phyloP scores from a whole-genome alignment of 2,329 filamentous ascomycete species.

The Dothiorella sarmentorum region DNA sequence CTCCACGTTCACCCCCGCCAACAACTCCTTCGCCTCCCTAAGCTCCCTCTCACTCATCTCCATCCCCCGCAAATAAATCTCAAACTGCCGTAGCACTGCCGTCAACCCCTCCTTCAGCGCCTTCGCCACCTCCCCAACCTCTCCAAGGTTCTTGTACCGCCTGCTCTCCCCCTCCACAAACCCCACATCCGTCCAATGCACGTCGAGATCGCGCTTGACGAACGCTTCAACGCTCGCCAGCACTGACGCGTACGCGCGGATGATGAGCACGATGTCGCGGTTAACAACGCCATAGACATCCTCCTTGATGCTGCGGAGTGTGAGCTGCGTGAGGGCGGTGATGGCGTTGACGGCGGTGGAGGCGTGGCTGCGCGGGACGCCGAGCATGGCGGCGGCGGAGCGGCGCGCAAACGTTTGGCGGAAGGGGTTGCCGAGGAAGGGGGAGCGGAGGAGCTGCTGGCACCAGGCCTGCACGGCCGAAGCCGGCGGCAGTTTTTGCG shows the following conservation, averaged over 20 bases:
- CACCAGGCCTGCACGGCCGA: not conserved
- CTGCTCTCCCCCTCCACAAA: slow-evolving; percentile 47
- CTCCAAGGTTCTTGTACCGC: slow-evolving; percentile 45
- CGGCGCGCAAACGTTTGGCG: slow-evolving; percentile 65
- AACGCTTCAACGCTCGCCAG: slow-evolving; percentile 69
- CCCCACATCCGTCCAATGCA: slow-evolving; percentile 77
- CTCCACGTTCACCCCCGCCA: slow-evolving; percentile 23
- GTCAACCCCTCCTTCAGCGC: slow-evolving; percentile 63
- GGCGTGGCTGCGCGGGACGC: slow-evolving; percentile 65
- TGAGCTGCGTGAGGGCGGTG: slow-evolving; percentile 65
- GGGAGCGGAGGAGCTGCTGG: slow-evolving; percentile 22
- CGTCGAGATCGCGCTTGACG: slow-evolving; percentile 49
- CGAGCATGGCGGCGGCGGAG: slow-evolving; percentile 66
- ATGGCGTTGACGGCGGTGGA: slow-evolving; percentile 50
- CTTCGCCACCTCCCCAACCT: slow-evolving; percentile 68
- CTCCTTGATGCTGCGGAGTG: slow-evolving; percentile 71
- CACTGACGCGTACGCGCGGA: slow-evolving; percentile 68
- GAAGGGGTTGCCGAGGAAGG: slow-evolving; percentile 65
- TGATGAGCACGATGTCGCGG: slow-evolving; percentile 69
- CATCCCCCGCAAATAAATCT: slow-evolving; percentile 68
- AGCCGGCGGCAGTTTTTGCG: not conserved
- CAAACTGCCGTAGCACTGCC: slow-evolving; percentile 68
- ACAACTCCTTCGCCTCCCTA: slow-evolving; percentile 65
- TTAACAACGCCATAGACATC: slow-evolving; percentile 87
- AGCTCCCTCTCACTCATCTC: slow-evolving; percentile 69